Base-by-base conservation (phyloP, 192 early-diverging fungal genomes). In the Phlyctochytrium arcticum region DNA sequence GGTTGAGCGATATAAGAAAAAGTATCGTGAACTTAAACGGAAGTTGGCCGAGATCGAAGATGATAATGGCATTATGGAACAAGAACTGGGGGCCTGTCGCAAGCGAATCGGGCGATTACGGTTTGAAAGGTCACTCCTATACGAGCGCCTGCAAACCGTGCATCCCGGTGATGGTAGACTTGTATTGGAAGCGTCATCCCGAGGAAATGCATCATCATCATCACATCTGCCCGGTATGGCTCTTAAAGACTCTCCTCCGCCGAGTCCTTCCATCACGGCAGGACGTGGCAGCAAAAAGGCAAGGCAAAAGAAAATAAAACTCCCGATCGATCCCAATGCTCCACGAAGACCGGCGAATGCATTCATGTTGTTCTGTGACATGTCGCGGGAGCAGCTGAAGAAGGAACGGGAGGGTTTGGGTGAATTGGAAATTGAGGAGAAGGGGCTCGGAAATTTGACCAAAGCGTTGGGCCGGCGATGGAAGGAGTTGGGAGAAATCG, bases 321-420 rank as follows among this genome's bases (percentile, higher is more conserved):
- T 56, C 29, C 21, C 37, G 15, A 8, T 56, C n/a, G 73, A 75
- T 47, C 72, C 72, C 12, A 58, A 71, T 48, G 68, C 69, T 2
- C 73, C 73, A 9, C 39, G 44, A 54, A 47, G 69, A 3, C 73
- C 73, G 5, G 69, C 68, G 21, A 71, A 75, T 48, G 68, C 73
- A 6, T 75, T 68, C 42, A 61, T 75, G 47, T 27, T 75, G 0
- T 75, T 71, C 44, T 75, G 73, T 47, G 73, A 75, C 12, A 55
- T 70, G 69, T 48, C 47, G 19, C 55, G 64, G 17, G 68, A 67
- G 35, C 36, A 47, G 37, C 33, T 75, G 2, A 71, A 67, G 34
- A 66, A 71, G 30, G 68, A 75, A 34, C 51, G 61, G 5, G 49
- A 48, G 12, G 47, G 30, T 1, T 60, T 70, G 47, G 26, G 36